Evolutionary conservation across 306 rosid genomes (phyloP).

Genomic region (Benincasa hispida): DNA sequence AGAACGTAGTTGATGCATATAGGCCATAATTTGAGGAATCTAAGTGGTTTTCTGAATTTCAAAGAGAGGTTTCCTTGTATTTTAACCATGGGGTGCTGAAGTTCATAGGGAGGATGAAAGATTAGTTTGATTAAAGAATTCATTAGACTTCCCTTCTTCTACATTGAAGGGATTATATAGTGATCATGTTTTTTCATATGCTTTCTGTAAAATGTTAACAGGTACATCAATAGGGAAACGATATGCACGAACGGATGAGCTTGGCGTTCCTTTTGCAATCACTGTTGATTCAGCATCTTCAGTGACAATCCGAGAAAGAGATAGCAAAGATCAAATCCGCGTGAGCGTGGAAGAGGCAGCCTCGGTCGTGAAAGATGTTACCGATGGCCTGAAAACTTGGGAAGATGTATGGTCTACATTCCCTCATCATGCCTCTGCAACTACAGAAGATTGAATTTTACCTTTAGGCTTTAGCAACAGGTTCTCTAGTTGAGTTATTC

Average conservation of each 20-base stretch:
- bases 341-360: constrained; percentile 62
- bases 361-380: constrained; percentile 43
- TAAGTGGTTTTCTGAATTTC: too few relatives aligned
- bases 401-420: constrained; percentile 58
- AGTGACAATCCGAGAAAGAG: constrained; percentile 72
- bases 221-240: constrained; percentile 85
- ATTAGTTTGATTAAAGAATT: not conserved
- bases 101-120: too few relatives aligned
- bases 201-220: constrained; percentile 11
- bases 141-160: not conserved
- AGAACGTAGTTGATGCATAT: too few relatives aligned
- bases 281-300: constrained; percentile 59
- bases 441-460: constrained; percentile 37
- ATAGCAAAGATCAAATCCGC: constrained; percentile 78
- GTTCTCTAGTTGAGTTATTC: not conserved
- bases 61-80: too few relatives aligned
- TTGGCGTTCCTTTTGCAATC: constrained; percentile 79
- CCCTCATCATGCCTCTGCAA: constrained; percentile 61
- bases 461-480: not conserved
- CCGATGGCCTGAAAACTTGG: constrained; percentile 66
- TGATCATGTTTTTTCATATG: too few relatives aligned
- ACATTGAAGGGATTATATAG: too few relatives aligned
- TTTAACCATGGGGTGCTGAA: too few relatives aligned
- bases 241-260: constrained; percentile 81
- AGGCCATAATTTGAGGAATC: too few relatives aligned